phyloP scores from a whole-genome alignment of 2,329 filamentous ascomycete species.

The Alternaria viburni region DNA sequence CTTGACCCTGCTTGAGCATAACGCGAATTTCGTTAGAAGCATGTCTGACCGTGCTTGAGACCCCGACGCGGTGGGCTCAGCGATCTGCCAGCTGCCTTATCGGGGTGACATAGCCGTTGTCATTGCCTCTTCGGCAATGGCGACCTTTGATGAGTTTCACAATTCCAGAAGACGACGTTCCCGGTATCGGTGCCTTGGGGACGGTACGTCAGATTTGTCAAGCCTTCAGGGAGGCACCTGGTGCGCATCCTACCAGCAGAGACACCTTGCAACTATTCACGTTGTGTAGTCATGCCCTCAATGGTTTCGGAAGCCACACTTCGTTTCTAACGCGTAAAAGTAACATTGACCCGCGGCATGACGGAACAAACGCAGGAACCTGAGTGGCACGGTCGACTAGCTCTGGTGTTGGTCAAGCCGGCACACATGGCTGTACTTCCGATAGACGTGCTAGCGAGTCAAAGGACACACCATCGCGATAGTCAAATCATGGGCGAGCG shows the following conservation, averaged over 20 bases:
- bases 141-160: constrained; percentile 39
- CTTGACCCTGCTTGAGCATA: constrained; percentile 36
- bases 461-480: constrained; percentile 14
- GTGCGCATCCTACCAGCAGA: not conserved
- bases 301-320: constrained; percentile 8
- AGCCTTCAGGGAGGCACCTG: constrained; percentile 10
- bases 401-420: constrained; percentile 11
- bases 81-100: constrained; percentile 38
- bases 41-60: constrained; percentile 31
- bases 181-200: constrained; percentile 19
- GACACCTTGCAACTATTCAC: constrained; percentile 12
- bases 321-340: constrained; percentile 14
- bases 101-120: constrained; percentile 28
- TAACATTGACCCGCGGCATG: constrained; percentile 12
- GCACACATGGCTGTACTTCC: constrained; percentile 13
- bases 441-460: constrained; percentile 25
- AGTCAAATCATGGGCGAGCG: constrained; percentile 22
- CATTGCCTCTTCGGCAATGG: constrained; percentile 28
- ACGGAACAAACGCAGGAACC: constrained; percentile 16
- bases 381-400: constrained; percentile 15
- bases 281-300: constrained; percentile 19
- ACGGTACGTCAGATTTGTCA: constrained; percentile 24
- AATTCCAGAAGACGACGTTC: constrained; percentile 11
- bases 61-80: constrained; percentile 28
- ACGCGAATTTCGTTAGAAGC: constrained; percentile 39